phyloP scores from a whole-genome alignment of 208 protist genomes.

The Cochliopodium minus region DNA sequence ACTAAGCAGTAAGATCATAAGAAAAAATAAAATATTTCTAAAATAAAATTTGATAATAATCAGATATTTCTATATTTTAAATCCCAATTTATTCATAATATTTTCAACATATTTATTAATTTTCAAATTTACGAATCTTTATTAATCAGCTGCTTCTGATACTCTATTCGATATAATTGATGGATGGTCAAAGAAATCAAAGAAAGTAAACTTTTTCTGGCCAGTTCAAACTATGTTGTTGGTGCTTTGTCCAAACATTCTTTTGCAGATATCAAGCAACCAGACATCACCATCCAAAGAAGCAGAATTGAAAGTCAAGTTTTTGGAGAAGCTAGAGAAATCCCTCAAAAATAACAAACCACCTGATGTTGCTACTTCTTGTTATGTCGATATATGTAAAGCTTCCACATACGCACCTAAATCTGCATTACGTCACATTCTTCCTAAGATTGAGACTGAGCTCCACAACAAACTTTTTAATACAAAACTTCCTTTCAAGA shows the following conservation, averaged over 20 bases:
- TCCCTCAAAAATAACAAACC: background rate
- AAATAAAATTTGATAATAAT: no score
- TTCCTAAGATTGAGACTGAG: background rate
- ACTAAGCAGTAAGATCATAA: no score
- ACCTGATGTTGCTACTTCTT: background rate
- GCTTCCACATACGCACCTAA: background rate
- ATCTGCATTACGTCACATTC: background rate
- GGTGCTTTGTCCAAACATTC: background rate
- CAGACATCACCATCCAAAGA: background rate
- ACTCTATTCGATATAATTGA: no score
- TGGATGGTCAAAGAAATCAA: no score
- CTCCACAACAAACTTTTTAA: background rate
- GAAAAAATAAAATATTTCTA: no score
- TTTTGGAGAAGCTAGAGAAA: background rate
- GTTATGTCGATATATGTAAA: constrained; percentile 8
- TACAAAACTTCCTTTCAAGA: background rate
- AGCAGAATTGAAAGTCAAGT: background rate
- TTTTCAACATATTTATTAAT: no score
- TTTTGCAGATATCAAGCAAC: background rate
- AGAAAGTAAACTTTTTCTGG: no score
- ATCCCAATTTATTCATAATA: no score
- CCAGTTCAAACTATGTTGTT: background rate
- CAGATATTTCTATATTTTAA: no score
- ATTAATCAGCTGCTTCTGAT: no score
- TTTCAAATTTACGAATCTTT: no score